phyloP scores from a whole-genome alignment of 768 basidiomycete genomes.

The Lactarius quietus region DNA sequence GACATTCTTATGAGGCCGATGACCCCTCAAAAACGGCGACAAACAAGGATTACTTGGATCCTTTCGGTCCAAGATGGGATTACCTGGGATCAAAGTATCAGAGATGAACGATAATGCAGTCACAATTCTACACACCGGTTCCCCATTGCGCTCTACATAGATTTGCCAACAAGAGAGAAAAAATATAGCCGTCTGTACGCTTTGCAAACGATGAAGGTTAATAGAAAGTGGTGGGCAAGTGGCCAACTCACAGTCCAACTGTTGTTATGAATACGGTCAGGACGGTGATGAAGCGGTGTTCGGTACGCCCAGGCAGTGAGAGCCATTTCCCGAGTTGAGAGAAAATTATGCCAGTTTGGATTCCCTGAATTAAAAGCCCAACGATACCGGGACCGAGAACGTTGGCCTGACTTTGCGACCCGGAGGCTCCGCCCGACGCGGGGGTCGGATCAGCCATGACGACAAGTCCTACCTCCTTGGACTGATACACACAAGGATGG shows the following conservation, averaged over 20 bases:
- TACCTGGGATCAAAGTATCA: not conserved
- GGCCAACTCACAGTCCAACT: constrained; percentile 1
- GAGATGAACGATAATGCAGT: not conserved
- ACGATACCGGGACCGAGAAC: not conserved
- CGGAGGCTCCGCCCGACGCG: not conserved
- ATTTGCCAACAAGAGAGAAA: constrained; percentile 9
- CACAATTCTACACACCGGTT: not conserved
- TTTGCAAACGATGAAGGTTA: not conserved
- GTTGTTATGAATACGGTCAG: constrained; percentile 5
- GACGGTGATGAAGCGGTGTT: not conserved
- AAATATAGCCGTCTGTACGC: not conserved
- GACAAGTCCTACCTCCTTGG: not conserved
- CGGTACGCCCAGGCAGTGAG: not conserved
- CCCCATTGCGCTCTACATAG: constrained; percentile 1
- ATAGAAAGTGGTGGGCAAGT: not conserved
- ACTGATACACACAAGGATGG: too few relatives aligned
- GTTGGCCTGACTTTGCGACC: not conserved
- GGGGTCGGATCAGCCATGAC: not conserved
- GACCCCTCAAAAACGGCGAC: not conserved
- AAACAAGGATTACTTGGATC: constrained; percentile 1
- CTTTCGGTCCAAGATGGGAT: not conserved
- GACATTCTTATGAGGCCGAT: not conserved
- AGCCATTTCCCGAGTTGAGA: constrained; percentile 1
- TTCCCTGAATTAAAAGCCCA: constrained; percentile 15
- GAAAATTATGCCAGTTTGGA: constrained; percentile 8